Evolutionary conservation across 2,329 filamentous ascomycete species (phyloP).

Genomic region (Seiridium cupressi): DNA sequence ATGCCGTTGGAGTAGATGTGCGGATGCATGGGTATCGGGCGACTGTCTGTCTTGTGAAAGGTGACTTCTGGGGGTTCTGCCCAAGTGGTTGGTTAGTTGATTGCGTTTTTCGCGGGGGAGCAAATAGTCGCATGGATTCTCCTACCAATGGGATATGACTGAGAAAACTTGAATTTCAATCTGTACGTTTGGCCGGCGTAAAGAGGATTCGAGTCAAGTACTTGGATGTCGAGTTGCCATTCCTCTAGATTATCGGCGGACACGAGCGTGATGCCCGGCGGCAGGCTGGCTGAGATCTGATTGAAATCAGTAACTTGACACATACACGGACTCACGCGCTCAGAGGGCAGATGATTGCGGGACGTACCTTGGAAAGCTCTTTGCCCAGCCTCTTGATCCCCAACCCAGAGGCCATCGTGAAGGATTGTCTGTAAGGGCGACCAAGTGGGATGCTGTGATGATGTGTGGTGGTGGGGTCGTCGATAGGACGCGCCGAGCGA

Average conservation of each 20-base stretch:
- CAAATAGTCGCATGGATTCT: not conserved
- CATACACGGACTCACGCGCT: not conserved
- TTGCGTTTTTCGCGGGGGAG: not conserved
- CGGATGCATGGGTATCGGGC: constrained; percentile 86
- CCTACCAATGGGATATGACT: constrained; percentile 85
- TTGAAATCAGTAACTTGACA: constrained; percentile 25
- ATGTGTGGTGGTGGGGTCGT: not conserved
- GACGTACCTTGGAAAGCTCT: constrained; percentile 54
- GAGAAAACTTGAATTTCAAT: constrained; percentile 82
- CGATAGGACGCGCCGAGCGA: not conserved
- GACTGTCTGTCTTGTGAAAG: constrained; percentile 66
- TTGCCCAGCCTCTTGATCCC: constrained; percentile 58
- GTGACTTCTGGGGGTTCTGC: constrained; percentile 92
- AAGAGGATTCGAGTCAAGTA: constrained; percentile 86
- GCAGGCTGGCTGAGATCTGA: constrained; percentile 56
- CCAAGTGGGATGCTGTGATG: not conserved
- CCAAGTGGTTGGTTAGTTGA: not conserved
- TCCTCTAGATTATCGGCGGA: constrained; percentile 79
- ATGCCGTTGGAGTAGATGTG: constrained; percentile 99
- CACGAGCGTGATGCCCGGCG: constrained; percentile 74
- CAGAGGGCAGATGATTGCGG: too few species aligned
- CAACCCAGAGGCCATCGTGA: constrained; percentile 34
- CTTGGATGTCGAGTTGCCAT: constrained; percentile 89
- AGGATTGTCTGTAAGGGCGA: not conserved
- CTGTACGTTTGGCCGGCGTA: constrained; percentile 80